Evolutionary conservation across 1,139 yeast genomes (phyloP).

Genomic region (Meyerozyma carpophila): DNA sequence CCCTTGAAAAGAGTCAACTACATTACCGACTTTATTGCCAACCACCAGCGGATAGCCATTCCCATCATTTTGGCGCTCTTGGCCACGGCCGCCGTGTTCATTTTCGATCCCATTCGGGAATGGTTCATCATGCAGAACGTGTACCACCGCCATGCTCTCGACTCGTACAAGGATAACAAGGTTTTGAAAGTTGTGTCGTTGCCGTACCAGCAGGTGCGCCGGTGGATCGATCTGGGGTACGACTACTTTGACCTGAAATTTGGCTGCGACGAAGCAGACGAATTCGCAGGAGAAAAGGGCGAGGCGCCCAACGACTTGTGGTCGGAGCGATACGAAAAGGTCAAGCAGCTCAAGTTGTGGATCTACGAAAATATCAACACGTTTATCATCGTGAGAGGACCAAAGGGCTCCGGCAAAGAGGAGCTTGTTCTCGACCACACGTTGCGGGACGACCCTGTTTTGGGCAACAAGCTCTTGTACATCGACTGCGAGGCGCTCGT

Average conservation of each 20-base stretch:
- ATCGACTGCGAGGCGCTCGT: constrained; percentile 75
- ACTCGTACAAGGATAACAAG: constrained; percentile 26
- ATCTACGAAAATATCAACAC: constrained; percentile 60
- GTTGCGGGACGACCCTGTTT: constrained; percentile 36
- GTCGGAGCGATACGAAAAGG: constrained; percentile 66
- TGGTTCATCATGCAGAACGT: constrained; percentile 74
- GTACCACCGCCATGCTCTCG: constrained; percentile 40
- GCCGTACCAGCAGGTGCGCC: constrained; percentile 20
- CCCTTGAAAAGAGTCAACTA: constrained; percentile 49
- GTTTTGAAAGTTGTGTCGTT: constrained; percentile 20
- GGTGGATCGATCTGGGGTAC: constrained; percentile 22
- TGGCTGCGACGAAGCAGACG: constrained; percentile 5
- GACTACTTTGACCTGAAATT: constrained; percentile 17
- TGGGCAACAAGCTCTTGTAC: constrained; percentile 53
- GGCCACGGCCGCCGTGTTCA: constrained; percentile 76
- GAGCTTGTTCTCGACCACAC: constrained; percentile 73
- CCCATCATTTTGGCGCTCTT: constrained; percentile 44
- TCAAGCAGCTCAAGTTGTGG: constrained; percentile 71
- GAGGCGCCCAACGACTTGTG: constrained; percentile 35
- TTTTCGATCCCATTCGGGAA: constrained; percentile 90
- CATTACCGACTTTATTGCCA: constrained; percentile 52
- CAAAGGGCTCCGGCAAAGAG: constrained; percentile 89
- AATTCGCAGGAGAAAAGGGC: constrained; percentile 23
- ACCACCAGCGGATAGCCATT: constrained; percentile 77
- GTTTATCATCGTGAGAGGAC: constrained; percentile 85